Conservation (phyloP, 2,329 filamentous ascomycete species). For the Scedosporium aurantiacum region DNA sequence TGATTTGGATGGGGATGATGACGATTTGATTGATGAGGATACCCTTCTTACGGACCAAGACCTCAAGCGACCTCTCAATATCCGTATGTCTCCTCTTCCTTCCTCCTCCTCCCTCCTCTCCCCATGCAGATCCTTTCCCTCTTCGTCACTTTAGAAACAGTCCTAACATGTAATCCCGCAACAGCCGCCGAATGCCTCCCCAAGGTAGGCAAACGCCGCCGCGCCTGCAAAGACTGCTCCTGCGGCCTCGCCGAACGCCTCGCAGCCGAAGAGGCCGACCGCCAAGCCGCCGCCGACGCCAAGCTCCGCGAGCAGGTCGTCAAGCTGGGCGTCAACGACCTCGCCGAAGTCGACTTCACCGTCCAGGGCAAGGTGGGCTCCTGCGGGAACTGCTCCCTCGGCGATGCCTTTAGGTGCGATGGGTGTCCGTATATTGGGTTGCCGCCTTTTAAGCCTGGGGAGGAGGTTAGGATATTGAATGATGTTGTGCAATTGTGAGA, state of each 20-base stretch:
- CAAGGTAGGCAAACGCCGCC: constrained; percentile 75
- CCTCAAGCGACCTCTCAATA: constrained; percentile 61
- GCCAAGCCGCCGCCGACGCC: constrained; percentile 51
- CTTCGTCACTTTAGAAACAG: constrained; percentile 14
- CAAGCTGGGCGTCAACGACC: constrained; percentile 62
- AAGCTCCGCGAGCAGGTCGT: constrained; percentile 46
- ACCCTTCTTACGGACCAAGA: constrained; percentile 78
- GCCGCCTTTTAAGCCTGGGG: constrained; percentile 91
- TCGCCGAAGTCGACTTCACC: constrained; percentile 90
- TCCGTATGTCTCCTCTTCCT: constrained; percentile 50
- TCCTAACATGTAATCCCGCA: constrained; percentile 15
- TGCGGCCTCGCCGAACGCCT: constrained; percentile 82
- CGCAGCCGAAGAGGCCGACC: constrained; percentile 70
- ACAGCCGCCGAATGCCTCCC: constrained; percentile 75
- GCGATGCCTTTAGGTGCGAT: constrained; percentile 75
- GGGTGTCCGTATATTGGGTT: constrained; percentile 76
- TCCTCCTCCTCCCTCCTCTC: background rate
- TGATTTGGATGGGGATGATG: constrained; percentile 49
- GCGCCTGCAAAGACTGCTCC: constrained; percentile 95
- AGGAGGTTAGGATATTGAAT: constrained; percentile 82
- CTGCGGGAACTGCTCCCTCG: constrained; percentile 87
- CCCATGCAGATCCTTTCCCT: background rate
- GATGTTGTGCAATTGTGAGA: constrained; percentile 70
- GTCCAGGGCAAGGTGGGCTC: constrained; percentile 94
- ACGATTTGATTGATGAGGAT: constrained; percentile 88